phyloP scores from a whole-genome alignment of 352 stramenopile genomes.

The Albugo candida region DNA sequence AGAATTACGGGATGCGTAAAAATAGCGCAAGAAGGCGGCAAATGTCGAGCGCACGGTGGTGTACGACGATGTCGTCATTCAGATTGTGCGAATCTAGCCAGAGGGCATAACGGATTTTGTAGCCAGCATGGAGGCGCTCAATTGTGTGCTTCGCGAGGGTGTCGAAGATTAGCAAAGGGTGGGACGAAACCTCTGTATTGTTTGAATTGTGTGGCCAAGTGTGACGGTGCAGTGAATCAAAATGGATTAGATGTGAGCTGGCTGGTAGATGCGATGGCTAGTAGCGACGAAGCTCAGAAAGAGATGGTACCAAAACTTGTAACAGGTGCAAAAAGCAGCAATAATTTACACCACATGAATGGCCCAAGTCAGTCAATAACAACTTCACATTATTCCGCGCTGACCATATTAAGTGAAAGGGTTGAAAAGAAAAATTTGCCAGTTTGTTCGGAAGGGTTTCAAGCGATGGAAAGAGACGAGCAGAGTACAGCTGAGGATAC shows the following conservation, averaged over 20 bases:
- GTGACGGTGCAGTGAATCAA: not conserved
- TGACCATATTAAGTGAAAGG: no score
- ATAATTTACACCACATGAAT: no score
- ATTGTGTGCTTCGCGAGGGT: slow-evolving; percentile 34
- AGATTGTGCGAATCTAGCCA: slow-evolving; percentile 34
- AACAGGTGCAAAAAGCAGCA: no score
- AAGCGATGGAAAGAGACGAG: no score
- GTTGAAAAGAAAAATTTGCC: no score
- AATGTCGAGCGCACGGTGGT: slow-evolving; percentile 56
- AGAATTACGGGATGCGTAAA: slow-evolving; percentile 46
- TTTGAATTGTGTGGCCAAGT: slow-evolving; percentile 15
- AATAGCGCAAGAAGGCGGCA: slow-evolving; percentile 65
- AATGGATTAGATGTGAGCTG: not conserved
- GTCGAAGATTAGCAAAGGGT: slow-evolving; percentile 32
- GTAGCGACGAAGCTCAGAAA: no score
- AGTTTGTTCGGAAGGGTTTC: no score
- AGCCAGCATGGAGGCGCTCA: slow-evolving; percentile 37
- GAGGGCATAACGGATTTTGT: slow-evolving; percentile 35
- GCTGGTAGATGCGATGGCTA: not conserved
- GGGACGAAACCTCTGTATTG: slow-evolving; percentile 10
- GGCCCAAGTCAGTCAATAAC: no score
- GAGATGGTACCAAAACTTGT: no score
- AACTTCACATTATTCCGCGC: no score
- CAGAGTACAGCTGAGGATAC: no score
- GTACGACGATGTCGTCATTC: slow-evolving; percentile 29